Percentiles rank a stretch among this genome's conserved stretches.
phyloP scores from a whole-genome alignment of 441 rosid species.

The Codiaeum variegatum region DNA sequence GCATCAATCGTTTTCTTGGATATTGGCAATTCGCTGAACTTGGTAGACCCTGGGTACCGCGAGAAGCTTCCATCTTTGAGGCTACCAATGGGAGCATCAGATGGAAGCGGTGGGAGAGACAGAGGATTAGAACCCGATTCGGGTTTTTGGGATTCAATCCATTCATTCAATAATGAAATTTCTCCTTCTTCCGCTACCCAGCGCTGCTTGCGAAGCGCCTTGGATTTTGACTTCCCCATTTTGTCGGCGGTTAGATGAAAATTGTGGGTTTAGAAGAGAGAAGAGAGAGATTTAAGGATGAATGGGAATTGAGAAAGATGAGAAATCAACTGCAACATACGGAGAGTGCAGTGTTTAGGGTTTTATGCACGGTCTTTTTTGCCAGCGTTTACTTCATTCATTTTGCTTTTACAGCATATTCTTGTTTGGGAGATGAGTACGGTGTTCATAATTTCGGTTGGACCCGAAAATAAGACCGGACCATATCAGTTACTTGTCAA shows the following conservation, averaged over 20 bases:
- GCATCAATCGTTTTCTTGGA: constrained; percentile 68
- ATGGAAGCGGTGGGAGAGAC: constrained; percentile 44
- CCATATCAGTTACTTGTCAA: too few species aligned
- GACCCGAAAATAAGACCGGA: too few species aligned
- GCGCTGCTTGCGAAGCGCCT: constrained; percentile 32
- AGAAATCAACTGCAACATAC: neutral
- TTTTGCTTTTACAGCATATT: too few species aligned
- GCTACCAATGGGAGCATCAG: constrained; percentile 44
- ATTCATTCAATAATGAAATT: constrained; percentile 42
- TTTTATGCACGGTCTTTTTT: neutral
- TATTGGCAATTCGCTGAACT: constrained; percentile 60
- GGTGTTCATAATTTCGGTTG: too few species aligned
- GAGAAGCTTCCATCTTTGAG: constrained; percentile 45
- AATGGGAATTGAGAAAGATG: neutral
- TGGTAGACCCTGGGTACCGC: constrained; percentile 52
- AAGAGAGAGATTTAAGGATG: neutral
- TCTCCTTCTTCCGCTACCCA: constrained; percentile 43
- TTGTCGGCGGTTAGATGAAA: neutral
- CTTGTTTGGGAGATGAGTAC: too few species aligned
- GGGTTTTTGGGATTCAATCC: constrained; percentile 79
- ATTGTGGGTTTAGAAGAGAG: neutral
- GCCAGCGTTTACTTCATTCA: too few species aligned
- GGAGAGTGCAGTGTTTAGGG: neutral
- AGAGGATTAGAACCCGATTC: constrained; percentile 80
- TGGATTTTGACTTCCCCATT: constrained; percentile 56